Evolutionary conservation across 768 basidiomycete species (phyloP).

Genomic region (Amanita muscaria): DNA sequence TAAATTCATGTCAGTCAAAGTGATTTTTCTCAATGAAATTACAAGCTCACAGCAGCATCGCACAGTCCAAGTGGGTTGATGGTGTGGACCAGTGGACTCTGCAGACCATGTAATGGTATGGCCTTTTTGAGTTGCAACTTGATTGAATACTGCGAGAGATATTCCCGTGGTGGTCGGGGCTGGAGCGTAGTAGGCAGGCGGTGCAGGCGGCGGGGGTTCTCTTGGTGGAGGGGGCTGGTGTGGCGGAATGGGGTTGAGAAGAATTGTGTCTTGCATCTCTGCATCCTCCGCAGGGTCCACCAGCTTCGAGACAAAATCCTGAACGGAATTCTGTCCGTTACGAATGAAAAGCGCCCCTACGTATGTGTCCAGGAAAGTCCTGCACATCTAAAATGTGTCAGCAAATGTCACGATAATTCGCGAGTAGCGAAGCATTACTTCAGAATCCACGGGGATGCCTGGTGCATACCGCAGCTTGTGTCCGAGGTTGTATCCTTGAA

Average conservation of each 20-base stretch:
- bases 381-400: constrained; percentile 13
- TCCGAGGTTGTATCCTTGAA: constrained; percentile 36
- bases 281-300: constrained; percentile 33
- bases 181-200: constrained; percentile 27
- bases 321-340: constrained; percentile 38
- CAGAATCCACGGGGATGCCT: constrained; percentile 24
- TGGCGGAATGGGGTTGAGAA: not conserved
- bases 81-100: constrained; percentile 39
- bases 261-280: constrained; percentile 9
- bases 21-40: not conserved
- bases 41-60: constrained; percentile 38
- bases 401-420: not conserved
- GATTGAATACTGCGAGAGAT: constrained; percentile 41
- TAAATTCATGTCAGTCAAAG: not conserved
- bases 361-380: constrained; percentile 47
- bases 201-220: constrained; percentile 15
- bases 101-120: constrained; percentile 37
- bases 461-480: constrained; percentile 43
- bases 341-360: constrained; percentile 60
- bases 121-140: constrained; percentile 42
- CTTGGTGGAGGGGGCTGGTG: constrained; percentile 13
- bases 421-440: too few relatives aligned
- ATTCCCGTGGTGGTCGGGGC: constrained; percentile 18
- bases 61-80: constrained; percentile 51
- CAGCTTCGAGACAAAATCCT: constrained; percentile 51